Base-by-base conservation (phyloP, 1,284 basidiomycete species). In the Ustilago loliicola region DNA sequence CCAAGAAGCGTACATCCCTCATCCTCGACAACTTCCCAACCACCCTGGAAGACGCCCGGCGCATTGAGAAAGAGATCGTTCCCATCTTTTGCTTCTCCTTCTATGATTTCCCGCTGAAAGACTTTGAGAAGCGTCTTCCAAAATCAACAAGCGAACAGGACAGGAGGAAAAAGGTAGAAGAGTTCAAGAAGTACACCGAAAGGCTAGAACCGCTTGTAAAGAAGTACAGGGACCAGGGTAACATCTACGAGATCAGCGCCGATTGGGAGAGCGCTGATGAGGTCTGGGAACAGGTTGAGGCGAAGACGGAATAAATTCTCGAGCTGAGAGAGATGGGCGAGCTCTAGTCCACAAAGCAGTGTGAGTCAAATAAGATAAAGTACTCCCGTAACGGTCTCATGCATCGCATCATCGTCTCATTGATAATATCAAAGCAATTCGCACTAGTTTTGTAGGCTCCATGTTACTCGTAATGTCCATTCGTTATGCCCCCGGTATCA, bases 211-310 rank as follows among this genome's bases (percentile, higher is more conserved):
- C 67, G 1, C 29, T 82, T 15, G 72, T 82, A 27, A 72, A 80
- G 29, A 58, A 65, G 57, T 82, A 77, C 52, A 53, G 81, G 25
- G 56, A 70, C 36, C 65, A 75, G 36, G 81, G 81, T 1, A 81
- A 82, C 61, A 77, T 82, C 47, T 73, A 81, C 29, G 81, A 82
- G 70, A 81, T 82, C 54, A 79, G 77, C 11, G 81, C 80, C 25
- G 74, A 81, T 48, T 82, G 79, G 76, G 72, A 78, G n/a, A 68
- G 69, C n/a, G 66, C 71, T 10, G 77, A 82, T 30, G 81, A 82
- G 70, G 81, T 82, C 54, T 81, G 81, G 81, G 81, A 82, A 57
- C 81, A 82, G 64, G 77, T 82, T 21, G 81, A 81, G 68, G 81
- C 80, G 1, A 81, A 83, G 66, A 68, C 80, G 17, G 77, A 77